Conservation (phyloP, 192 early-diverging fungal species). For the Entomortierella chlamydospora region DNA sequence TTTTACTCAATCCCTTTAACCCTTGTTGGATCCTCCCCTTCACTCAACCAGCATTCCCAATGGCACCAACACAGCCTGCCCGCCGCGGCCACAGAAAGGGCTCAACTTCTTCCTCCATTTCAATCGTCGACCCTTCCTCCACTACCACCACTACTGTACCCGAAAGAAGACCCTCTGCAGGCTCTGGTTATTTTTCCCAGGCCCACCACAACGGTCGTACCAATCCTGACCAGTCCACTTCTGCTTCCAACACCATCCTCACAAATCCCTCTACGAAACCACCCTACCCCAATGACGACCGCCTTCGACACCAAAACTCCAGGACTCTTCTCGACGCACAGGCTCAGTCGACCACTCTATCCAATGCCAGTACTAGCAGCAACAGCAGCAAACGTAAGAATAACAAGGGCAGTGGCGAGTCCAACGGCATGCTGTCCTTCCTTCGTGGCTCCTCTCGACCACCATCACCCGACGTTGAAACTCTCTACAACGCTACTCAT, state of each 20-base stretch:
- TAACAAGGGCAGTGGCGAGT: slow-evolving; percentile 26
- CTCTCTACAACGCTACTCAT: slow-evolving; percentile 20
- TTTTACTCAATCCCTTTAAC: background rate
- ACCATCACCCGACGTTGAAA: slow-evolving; percentile 35
- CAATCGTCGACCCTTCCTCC: background rate
- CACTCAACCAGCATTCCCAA: too few relatives aligned
- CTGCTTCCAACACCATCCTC: background rate
- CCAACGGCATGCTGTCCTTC: slow-evolving; percentile 30
- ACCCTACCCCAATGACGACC: slow-evolving; percentile 12
- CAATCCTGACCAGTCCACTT: slow-evolving; percentile 5
- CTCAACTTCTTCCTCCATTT: slow-evolving; percentile 8
- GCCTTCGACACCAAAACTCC: background rate
- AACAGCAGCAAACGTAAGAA: slow-evolving; percentile 18
- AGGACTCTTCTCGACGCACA: slow-evolving; percentile 13
- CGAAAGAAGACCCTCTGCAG: slow-evolving; percentile 28
- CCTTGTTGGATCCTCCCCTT: too few relatives aligned
- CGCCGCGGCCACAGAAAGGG: slow-evolving; percentile 16
- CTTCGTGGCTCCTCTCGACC: slow-evolving; percentile 44
- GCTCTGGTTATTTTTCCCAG: slow-evolving; percentile 38
- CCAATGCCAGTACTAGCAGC: too few relatives aligned
- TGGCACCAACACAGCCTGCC: slow-evolving; percentile 32
- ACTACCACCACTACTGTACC: background rate
- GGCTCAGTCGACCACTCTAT: background rate
- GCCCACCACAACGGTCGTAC: slow-evolving; percentile 2
- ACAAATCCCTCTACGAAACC: background rate